Evolutionary conservation across 805 yeast species (phyloP).

Genomic region (Helenozyma rhizophorensis): DNA sequence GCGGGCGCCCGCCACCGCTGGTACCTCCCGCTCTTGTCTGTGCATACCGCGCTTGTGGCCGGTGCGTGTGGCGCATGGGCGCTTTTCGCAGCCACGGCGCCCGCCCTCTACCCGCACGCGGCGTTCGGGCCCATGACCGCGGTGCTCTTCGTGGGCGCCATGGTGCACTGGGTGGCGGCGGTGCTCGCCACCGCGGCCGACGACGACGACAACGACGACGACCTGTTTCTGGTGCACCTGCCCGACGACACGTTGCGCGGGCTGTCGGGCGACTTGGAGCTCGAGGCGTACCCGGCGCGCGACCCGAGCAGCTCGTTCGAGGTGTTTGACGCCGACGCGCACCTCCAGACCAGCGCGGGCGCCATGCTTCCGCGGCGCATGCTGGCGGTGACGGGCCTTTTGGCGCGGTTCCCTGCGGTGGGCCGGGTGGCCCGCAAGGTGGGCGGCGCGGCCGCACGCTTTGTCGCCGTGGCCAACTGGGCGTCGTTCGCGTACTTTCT

Average conservation of each 20-base stretch:
- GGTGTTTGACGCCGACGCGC: conserved; percentile 14
- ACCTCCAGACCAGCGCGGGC: conserved; percentile 21
- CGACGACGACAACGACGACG: conserved; percentile 13
- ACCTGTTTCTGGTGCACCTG: conserved; percentile 9
- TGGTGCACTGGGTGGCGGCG: conserved; percentile 54
- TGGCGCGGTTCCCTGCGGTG: conserved; percentile 12
- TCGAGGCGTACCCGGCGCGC: conserved; percentile 15
- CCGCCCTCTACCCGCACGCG: conserved; percentile 69
- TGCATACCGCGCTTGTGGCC: conserved; percentile 44
- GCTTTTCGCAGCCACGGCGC: conserved; percentile 55
- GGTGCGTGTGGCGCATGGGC: conserved; percentile 53
- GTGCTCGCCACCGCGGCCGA: conserved; percentile 39
- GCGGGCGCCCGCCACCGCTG: conserved; percentile 55
- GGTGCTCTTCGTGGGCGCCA: conserved; percentile 50
- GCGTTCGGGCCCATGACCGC: conserved; percentile 65
- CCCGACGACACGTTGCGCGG: conserved; percentile 13
- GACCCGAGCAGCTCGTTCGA: too few species aligned
- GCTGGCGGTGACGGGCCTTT: conserved; percentile 6
- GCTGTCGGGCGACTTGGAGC: conserved; percentile 20
- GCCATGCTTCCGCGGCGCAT: conserved; percentile 12
- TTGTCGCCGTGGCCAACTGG: conserved; percentile 43
- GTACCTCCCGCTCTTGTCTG: conserved; percentile 17
- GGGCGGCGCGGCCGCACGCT: conserved; percentile 18
- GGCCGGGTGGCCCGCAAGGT: conserved; percentile 9
- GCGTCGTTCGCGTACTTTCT: conserved; percentile 60